A percentile compares a stretch with the other conserved stretches of the same genome.
phyloP scores from a whole-genome alignment of 2,329 filamentous ascomycete species.

The Hymenoscyphus infarciens region DNA sequence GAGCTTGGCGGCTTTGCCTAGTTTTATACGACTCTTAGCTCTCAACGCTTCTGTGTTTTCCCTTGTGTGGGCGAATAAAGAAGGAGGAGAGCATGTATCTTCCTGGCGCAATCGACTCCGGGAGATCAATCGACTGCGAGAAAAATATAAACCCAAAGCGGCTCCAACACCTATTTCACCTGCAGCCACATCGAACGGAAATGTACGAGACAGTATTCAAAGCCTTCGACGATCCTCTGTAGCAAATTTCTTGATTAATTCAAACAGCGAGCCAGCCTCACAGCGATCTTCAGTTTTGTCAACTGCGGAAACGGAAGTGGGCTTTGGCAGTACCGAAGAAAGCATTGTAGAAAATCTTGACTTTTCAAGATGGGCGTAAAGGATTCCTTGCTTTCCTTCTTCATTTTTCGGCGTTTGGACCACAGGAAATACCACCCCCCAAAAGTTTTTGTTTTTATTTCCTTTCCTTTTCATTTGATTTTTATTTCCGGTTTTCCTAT shows the following conservation, averaged over 20 bases:
- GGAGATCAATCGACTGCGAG: slow-evolving; percentile 78
- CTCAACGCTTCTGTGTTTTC: slow-evolving; percentile 94
- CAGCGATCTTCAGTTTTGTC: slow-evolving; percentile 58
- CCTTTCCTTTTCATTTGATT: neutral
- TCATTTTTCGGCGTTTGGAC: slow-evolving; percentile 5
- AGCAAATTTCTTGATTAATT: slow-evolving; percentile 59
- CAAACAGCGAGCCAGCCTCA: slow-evolving; percentile 50
- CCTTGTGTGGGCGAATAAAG: slow-evolving; percentile 77
- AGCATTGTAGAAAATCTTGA: slow-evolving; percentile 34
- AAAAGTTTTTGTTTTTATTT: slow-evolving; percentile 3
- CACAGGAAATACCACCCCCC: slow-evolving; percentile 4
- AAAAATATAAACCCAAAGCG: slow-evolving; percentile 54
- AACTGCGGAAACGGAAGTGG: slow-evolving; percentile 52
- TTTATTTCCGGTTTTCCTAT: neutral
- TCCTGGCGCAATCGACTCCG: slow-evolving; percentile 85
- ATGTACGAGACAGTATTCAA: slow-evolving; percentile 58
- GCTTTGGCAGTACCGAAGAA: slow-evolving; percentile 25
- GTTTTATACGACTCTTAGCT: slow-evolving; percentile 82
- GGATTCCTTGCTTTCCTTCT: neutral
- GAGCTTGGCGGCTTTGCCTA: slow-evolving; percentile 74
- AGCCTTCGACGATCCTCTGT: slow-evolving; percentile 61
- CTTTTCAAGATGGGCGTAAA: slow-evolving; percentile 37
- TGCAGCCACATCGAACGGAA: slow-evolving; percentile 38
- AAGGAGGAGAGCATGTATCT: slow-evolving; percentile 78
- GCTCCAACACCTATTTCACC: slow-evolving; percentile 33